phyloP scores from a whole-genome alignment of 192 early-diverging fungal genomes.

The Backusella australiensis region DNA sequence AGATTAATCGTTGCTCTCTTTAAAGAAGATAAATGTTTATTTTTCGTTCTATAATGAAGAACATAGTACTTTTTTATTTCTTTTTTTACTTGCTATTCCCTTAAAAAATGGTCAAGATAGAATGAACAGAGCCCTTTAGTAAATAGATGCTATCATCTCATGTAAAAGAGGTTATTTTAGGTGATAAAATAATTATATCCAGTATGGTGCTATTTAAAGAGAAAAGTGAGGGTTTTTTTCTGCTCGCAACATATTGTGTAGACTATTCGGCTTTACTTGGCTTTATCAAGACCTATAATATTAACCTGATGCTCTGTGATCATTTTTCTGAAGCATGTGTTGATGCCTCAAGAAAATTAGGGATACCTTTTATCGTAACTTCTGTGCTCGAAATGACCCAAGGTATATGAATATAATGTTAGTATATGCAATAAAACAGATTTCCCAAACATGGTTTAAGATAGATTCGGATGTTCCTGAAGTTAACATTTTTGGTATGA shows the following conservation, averaged over 20 bases:
- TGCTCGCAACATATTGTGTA: not conserved
- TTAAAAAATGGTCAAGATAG: no score
- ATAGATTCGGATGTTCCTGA: not conserved
- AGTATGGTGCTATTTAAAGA: no score
- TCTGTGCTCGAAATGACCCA: conserved; percentile 9
- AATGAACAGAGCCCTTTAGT: no score
- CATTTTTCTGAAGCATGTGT: conserved; percentile 16
- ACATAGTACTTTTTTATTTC: no score
- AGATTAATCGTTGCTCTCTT: no score
- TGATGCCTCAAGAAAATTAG: not conserved
- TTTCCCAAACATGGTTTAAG: no score
- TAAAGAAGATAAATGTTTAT: no score
- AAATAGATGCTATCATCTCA: no score
- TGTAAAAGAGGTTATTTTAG: no score
- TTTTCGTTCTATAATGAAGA: no score
- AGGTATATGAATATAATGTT: not conserved
- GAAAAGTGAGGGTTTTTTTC: not conserved
- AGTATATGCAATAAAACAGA: not conserved
- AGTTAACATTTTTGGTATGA: not conserved
- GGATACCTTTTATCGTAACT: conserved; percentile 26
- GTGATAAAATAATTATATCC: no score
- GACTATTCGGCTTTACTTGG: not conserved
- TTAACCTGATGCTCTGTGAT: conserved; percentile 19
- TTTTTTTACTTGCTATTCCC: no score
- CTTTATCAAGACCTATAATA: not conserved